phyloP scores from a whole-genome alignment of 2,329 filamentous ascomycete species.

The Phoma sp. region DNA sequence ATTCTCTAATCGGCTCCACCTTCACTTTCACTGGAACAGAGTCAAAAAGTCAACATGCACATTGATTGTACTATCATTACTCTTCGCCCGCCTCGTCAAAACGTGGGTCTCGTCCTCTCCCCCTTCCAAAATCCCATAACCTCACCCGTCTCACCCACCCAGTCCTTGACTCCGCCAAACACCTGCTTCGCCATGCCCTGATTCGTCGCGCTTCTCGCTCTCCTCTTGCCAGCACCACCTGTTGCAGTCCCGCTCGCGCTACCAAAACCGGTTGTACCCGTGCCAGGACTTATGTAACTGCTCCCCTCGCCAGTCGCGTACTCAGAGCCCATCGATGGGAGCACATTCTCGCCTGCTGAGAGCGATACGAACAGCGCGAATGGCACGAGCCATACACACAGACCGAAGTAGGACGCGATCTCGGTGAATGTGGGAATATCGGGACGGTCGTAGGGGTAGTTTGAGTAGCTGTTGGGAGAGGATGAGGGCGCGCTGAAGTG shows the following conservation, averaged over 20 bases:
- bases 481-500: slow-evolving; percentile 75
- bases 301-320: slow-evolving; percentile 66
- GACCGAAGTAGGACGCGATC: slow-evolving; percentile 92
- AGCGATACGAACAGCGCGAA: slow-evolving; percentile 95
- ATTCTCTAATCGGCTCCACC: too few relatives aligned
- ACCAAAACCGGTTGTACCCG: slow-evolving; percentile 34
- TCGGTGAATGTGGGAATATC: slow-evolving; percentile 84
- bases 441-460: slow-evolving; percentile 66
- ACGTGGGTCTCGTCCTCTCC: slow-evolving; percentile 58
- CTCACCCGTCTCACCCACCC: slow-evolving; percentile 67
- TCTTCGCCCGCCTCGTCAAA: slow-evolving; percentile 21
- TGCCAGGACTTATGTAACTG: slow-evolving; percentile 54
- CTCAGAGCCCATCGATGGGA: slow-evolving; percentile 88
- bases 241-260: slow-evolving; percentile 23
- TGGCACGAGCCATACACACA: slow-evolving; percentile 96
- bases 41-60: not conserved
- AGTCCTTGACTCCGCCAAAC: slow-evolving; percentile 67
- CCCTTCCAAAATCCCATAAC: slow-evolving; percentile 67
- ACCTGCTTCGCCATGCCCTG: slow-evolving; percentile 63
- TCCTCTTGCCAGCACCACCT: slow-evolving; percentile 44
- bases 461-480: slow-evolving; percentile 58
- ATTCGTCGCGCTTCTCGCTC: slow-evolving; percentile 58
- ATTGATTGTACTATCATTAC: slow-evolving; percentile 22
- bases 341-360: slow-evolving; percentile 90
- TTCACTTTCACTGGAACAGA: too few relatives aligned